Evolutionary conservation across 306 rosid species (phyloP).

Genomic region (Arachis hypogaea): DNA sequence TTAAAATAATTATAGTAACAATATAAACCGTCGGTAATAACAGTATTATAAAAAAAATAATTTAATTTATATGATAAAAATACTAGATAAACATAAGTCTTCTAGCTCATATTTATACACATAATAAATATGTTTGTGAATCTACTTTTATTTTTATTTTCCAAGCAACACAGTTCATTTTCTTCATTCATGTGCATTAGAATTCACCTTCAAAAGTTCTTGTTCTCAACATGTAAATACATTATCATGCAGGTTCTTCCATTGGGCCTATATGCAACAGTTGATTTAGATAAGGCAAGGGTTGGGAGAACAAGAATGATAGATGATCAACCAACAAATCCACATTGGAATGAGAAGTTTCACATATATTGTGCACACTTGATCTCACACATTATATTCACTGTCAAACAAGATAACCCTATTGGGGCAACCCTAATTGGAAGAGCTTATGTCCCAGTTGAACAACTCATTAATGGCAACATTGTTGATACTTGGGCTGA

Average conservation of each 20-base stretch:
- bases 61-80: too few species aligned
- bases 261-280: conserved; percentile 67
- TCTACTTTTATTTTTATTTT: too few species aligned
- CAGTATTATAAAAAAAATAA: too few species aligned
- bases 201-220: conserved; percentile 13
- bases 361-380: conserved; percentile 73
- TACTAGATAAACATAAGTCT: too few species aligned
- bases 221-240: not conserved
- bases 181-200: not conserved
- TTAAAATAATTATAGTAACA: too few species aligned
- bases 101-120: too few species aligned
- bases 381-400: conserved; percentile 64
- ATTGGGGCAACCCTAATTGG: conserved; percentile 82
- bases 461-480: conserved; percentile 43
- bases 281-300: conserved; percentile 75
- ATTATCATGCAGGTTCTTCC: conserved; percentile 47
- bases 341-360: conserved; percentile 63
- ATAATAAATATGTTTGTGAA: too few species aligned
- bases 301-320: conserved; percentile 60
- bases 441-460: conserved; percentile 73
- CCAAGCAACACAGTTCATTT: conserved; percentile 18
- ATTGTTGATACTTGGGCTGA: conserved; percentile 49
- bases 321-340: conserved; percentile 39
- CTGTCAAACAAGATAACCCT: conserved; percentile 60
- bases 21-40: too few species aligned